A percentile compares a stretch with the other conserved stretches of the same genome.
Evolutionary conservation across 306 rosid genomes (phyloP).

Genomic region (Prosopis cineraria): DNA sequence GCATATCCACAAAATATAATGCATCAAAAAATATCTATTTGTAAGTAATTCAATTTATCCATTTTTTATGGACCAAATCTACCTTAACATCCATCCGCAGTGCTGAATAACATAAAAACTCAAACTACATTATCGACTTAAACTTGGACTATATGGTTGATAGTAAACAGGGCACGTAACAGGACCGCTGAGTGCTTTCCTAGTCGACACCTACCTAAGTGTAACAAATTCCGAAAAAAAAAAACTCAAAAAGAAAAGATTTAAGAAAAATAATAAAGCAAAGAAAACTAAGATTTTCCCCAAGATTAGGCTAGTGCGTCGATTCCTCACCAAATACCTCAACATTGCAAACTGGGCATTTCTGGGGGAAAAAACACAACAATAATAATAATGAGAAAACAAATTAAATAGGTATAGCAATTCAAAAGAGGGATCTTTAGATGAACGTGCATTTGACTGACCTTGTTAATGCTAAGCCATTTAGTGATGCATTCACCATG

Average conservation of each 20-base stretch:
- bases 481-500: constrained; percentile 85
- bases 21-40: not conserved
- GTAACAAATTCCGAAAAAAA: constrained; percentile 16
- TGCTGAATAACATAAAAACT: not conserved
- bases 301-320: constrained; percentile 40
- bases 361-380: constrained; percentile 44
- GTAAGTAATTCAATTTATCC: not conserved
- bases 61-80: not conserved
- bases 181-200: constrained; percentile 23
- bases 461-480: constrained; percentile 97
- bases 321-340: constrained; percentile 80
- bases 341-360: constrained; percentile 91
- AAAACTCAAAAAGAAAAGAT: not conserved
- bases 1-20: not conserved
- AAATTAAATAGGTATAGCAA: not conserved
- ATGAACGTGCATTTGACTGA: constrained; percentile 21
- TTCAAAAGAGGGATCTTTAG: not conserved
- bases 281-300: constrained; percentile 26
- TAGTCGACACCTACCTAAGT: constrained; percentile 46
- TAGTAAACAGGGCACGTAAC: not conserved
- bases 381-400: not conserved
- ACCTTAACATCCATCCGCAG: not conserved
- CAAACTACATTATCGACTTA: constrained; percentile 1
- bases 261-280: constrained; percentile 15
- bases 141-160: not conserved